Base-by-base conservation (phyloP, 2,329 filamentous ascomycete genomes). In the Neofusicoccum ribis region DNA sequence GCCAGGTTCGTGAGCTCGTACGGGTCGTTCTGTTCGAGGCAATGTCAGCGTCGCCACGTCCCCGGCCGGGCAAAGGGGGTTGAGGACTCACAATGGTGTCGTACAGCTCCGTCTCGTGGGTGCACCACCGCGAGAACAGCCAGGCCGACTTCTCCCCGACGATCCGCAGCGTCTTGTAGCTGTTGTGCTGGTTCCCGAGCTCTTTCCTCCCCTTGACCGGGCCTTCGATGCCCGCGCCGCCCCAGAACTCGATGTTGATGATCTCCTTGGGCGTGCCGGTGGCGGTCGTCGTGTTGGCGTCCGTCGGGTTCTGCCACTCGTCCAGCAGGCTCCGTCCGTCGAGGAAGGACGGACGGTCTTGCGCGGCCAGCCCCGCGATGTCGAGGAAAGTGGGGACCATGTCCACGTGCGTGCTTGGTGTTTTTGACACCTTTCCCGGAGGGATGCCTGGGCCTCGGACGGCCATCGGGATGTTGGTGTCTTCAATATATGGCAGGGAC, bases 391-490 rank as follows among this genome's bases (percentile, higher is more conserved):
- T 76, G 0, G 74, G 73, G 1, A 69, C 70, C 9, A 77, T 65
- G 51, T 77, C 73, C 39, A 70, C 61, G 54, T 74, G 71, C 0
- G 72, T 63, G 15, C 70, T 68, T 1, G 72, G 69, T 2, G 70
- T 67, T 1, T 65, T 60, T 2, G 72, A 71, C 7, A 52, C 65
- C 9, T 67, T 67, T 9, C 69, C 69, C 7, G 47, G 36, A 0
- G 70, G 68, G 4, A 76, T 66, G 1, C 70, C 68, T 2, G 74
- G 74, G 3, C 74, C 74, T 1, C 72, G 67, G 4, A 76, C 69
- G 11, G 74, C 58, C 14, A 77, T 68, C 4, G 75, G 74, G 3
- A 76, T 64, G 64, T 76, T 72, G 15, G 71, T 71, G 66, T 76
- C 74, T 43, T 76, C 72, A n/a, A 65, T 65, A 65, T 73, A 76